Conservation (phyloP, 495 filamentous ascomycete species). For the Lepidopterella palustris region DNA sequence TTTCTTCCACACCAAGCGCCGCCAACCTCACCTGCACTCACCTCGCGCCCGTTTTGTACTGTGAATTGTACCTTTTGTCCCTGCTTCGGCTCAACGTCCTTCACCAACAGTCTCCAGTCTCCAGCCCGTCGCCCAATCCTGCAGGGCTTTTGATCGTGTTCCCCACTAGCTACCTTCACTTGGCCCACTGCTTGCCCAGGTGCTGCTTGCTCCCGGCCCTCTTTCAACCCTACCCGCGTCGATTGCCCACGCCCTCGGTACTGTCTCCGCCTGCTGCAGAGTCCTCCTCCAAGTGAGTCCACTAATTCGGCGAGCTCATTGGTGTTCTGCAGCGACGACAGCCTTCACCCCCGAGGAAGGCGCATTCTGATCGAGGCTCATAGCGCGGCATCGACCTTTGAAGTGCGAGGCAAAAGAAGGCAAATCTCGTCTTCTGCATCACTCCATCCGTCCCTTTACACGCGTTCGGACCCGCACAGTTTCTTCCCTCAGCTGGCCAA, state of each 20-base stretch:
- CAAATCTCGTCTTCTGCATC: conserved; percentile 10
- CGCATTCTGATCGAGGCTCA: conserved; percentile 5
- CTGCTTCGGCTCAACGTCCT: background rate
- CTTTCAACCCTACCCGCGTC: background rate
- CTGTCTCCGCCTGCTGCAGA: background rate
- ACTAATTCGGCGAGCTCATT: background rate
- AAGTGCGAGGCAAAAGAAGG: conserved; percentile 23
- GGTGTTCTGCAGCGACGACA: background rate
- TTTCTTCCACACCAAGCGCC: background rate
- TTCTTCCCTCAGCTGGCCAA: background rate
- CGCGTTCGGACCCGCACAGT: background rate
- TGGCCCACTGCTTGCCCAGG: background rate
- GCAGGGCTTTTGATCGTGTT: no score
- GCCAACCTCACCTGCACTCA: no score
- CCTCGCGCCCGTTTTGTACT: no score
- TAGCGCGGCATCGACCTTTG: conserved; percentile 10
- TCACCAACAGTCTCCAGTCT: background rate
- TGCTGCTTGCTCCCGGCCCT: background rate
- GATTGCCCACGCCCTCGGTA: background rate
- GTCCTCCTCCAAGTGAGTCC: no score
- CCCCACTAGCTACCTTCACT: background rate
- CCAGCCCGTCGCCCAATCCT: background rate
- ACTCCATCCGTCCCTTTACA: background rate
- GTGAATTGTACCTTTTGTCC: background rate
- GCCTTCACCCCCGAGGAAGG: background rate